Evolutionary conservation across 1,284 basidiomycete species (phyloP).

Genomic region (Cryptococcus sp.): DNA sequence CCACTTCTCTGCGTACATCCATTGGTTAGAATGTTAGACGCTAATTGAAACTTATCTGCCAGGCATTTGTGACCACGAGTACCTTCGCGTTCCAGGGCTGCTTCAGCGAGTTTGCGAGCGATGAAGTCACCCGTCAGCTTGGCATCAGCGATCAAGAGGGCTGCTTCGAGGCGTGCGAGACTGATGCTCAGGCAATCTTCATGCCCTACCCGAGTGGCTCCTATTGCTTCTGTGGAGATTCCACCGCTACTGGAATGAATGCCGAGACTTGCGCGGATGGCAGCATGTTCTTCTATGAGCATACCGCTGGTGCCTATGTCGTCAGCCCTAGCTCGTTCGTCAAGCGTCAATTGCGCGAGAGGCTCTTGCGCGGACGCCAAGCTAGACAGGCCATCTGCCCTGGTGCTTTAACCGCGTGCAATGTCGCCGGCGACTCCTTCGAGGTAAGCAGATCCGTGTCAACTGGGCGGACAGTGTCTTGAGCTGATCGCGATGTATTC

Average conservation of each 20-base stretch:
- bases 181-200: no score
- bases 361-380: neutral
- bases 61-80: no score
- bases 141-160: neutral
- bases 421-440: slow-evolving; percentile 8
- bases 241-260: neutral
- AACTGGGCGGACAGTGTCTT: no score
- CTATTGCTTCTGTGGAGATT: neutral
- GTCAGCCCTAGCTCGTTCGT: neutral
- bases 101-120: no score
- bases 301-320: neutral
- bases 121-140: no score
- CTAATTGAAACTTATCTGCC: no score
- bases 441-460: slow-evolving; percentile 1
- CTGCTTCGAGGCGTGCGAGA: neutral
- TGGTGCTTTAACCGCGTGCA: slow-evolving; percentile 1
- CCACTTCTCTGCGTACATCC: no score
- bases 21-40: no score
- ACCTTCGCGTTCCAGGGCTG: no score
- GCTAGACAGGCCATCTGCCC: slow-evolving; percentile 5
- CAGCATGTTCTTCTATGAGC: neutral
- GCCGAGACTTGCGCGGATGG: neutral
- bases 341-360: slow-evolving; percentile 8
- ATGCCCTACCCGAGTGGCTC: no score
- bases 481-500: no score